These are phyloP conservation scores for Penicillium samsonianum DNA, from an alignment of 495 filamentous ascomycete genomes.

Conservation along the genomic window DNA sequence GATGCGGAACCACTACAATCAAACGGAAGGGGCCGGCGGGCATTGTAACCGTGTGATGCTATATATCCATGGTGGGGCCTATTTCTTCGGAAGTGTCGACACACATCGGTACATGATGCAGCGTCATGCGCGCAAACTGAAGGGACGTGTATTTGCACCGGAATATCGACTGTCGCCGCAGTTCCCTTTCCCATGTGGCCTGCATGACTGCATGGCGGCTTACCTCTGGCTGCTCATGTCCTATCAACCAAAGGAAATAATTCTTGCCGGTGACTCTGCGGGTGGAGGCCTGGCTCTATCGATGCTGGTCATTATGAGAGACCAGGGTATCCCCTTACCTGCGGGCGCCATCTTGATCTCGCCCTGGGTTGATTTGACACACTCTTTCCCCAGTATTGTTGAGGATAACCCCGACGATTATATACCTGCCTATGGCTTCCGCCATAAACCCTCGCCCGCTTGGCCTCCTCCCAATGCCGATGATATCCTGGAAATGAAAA, in stretches of 20 bases:
- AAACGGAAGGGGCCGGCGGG: conserved; percentile 60
- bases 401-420: conserved; percentile 76
- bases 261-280: conserved; percentile 87
- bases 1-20: conserved; percentile 79
- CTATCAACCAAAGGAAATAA: conserved; percentile 74
- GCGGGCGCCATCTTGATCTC: conserved; percentile 89
- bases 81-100: conserved; percentile 89
- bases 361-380: conserved; percentile 91
- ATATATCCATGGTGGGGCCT: conserved; percentile 86
- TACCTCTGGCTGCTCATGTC: conserved; percentile 78
- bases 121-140: conserved; percentile 88
- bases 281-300: conserved; percentile 84
- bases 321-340: conserved; percentile 77
- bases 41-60: conserved; percentile 76
- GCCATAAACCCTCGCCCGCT: conserved; percentile 75
- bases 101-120: conserved; percentile 97
- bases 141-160: conserved; percentile 84
- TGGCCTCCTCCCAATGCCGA: conserved; percentile 92
- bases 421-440: conserved; percentile 82
- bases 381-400: conserved; percentile 88
- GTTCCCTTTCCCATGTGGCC: conserved; percentile 89
- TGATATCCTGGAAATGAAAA: conserved; percentile 54
- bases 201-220: conserved; percentile 83
- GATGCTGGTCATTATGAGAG: conserved; percentile 77
- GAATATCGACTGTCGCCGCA: conserved; percentile 88